These are phyloP conservation scores for Urostyla sp. DNA, from an alignment of 73 alveolate species.

Conservation along the genomic window DNA sequence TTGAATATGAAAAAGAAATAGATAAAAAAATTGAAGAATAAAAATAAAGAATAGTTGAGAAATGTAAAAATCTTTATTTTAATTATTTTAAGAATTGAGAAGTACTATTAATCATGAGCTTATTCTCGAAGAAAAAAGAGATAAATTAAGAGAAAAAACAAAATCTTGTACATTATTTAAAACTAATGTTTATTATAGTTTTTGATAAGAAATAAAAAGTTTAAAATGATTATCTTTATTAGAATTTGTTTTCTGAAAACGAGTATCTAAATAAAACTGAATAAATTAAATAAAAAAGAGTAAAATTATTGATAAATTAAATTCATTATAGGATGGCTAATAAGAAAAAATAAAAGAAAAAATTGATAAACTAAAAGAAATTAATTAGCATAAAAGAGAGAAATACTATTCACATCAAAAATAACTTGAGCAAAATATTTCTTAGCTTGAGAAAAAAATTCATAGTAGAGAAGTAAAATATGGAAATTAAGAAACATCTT, in stretches of 20 bases:
- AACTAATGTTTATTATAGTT: neutral
- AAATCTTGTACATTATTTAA: neutral
- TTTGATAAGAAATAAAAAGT: neutral
- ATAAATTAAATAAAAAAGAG: slow-evolving; percentile 7
- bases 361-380: neutral
- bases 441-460: neutral
- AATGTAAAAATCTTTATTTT: neutral
- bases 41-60: neutral
- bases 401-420: slow-evolving; percentile 25
- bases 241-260: neutral
- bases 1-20: neutral
- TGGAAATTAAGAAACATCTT: neutral
- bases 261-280: slow-evolving; percentile 27
- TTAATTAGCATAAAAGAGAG: neutral
- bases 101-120: slow-evolving; percentile 44
- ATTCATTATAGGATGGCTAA: neutral
- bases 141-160: slow-evolving; percentile 21
- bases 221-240: neutral
- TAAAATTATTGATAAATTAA: neutral
- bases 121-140: slow-evolving; percentile 2
- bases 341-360: slow-evolving; percentile 7
- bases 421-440: neutral
- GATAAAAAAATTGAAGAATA: slow-evolving; percentile 1
- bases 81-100: slow-evolving; percentile 3
- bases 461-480: neutral